Conservation (phyloP, 768 basidiomycete species). For the Pleurotus pulmonarius region DNA sequence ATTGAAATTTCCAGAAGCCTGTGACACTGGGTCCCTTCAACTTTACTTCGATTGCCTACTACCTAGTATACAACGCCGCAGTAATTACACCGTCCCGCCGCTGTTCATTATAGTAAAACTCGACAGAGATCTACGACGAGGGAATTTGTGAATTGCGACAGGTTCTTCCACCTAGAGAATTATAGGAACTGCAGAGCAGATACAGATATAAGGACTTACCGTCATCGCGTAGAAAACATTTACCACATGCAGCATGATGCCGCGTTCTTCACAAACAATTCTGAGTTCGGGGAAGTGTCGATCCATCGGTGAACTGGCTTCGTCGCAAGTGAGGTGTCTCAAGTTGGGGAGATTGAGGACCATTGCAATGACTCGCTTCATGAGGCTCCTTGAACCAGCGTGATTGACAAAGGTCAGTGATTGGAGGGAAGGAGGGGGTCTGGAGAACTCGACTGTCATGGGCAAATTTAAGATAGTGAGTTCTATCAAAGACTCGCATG, state of each 20-base stretch:
- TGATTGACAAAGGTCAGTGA: conserved; percentile 32
- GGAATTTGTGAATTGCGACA: conserved; percentile 24
- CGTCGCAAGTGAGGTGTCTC: conserved; percentile 31
- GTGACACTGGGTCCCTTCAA: too few relatives aligned
- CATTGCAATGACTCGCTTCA: conserved; percentile 24
- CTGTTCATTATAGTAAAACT: conserved; percentile 29
- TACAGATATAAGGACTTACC: conserved; percentile 22
- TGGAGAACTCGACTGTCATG: conserved; percentile 22
- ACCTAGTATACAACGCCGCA: too few relatives aligned
- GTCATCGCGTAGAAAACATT: conserved; percentile 25
- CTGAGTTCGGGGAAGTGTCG: conserved; percentile 20
- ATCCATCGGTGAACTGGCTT: conserved; percentile 12
- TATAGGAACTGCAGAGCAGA: not conserved
- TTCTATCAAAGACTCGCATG: conserved; percentile 34
- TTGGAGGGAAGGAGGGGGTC: conserved; percentile 30
- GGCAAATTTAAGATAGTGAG: conserved; percentile 31
- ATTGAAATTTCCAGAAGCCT: too few relatives aligned
- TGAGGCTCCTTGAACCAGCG: conserved; percentile 12
- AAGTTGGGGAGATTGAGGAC: conserved; percentile 28
- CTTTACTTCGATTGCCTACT: too few relatives aligned
- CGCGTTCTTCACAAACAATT: conserved; percentile 22
- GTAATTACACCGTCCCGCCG: not conserved
- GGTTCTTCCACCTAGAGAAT: conserved; percentile 30
- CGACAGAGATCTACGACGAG: conserved; percentile 27
- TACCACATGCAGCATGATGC: conserved; percentile 21